Conservation (phyloP, 257 asterid genomes). For the Scutellaria galericulata region DNA sequence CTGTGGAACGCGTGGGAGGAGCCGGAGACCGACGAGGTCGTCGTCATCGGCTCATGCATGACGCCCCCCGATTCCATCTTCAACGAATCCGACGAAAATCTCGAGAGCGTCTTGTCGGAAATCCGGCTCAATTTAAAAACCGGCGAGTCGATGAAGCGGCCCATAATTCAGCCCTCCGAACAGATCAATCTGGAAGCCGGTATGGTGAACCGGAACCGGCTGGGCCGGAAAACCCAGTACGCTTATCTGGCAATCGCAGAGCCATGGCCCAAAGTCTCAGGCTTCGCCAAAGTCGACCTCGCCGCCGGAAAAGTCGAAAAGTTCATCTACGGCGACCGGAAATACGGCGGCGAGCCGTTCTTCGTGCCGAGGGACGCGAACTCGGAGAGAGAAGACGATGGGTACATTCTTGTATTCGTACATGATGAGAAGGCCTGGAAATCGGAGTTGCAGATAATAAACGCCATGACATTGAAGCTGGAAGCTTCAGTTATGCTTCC, state of each 20-base stretch:
- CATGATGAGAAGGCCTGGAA: conserved; percentile 62
- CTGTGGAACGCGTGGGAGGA: conserved; percentile 87
- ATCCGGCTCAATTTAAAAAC: conserved; percentile 66
- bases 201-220: conserved; percentile 64
- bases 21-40: conserved; percentile 60
- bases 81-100: conserved; percentile 60
- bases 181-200: conserved; percentile 73
- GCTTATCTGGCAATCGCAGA: conserved; percentile 72
- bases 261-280: conserved; percentile 85
- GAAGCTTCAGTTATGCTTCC: conserved; percentile 66
- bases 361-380: conserved; percentile 49
- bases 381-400: conserved; percentile 57
- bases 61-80: conserved; percentile 76
- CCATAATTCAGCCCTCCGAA: conserved; percentile 39
- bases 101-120: conserved; percentile 56
- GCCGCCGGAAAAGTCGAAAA: conserved; percentile 48
- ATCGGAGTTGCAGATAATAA: conserved; percentile 70
- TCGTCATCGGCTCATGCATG: conserved; percentile 84
- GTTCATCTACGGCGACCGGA: conserved; percentile 51
- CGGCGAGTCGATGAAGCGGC: conserved; percentile 52
- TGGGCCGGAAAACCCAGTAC: conserved; percentile 63
- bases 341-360: conserved; percentile 72
- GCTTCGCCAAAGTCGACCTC: conserved; percentile 71
- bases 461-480: conserved; percentile 51
- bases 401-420: conserved; percentile 57